Percentiles rank a stretch among this genome's conserved stretches.
phyloP scores from a whole-genome alignment of 2,329 filamentous ascomycete genomes.

The Diplodia mutila region DNA sequence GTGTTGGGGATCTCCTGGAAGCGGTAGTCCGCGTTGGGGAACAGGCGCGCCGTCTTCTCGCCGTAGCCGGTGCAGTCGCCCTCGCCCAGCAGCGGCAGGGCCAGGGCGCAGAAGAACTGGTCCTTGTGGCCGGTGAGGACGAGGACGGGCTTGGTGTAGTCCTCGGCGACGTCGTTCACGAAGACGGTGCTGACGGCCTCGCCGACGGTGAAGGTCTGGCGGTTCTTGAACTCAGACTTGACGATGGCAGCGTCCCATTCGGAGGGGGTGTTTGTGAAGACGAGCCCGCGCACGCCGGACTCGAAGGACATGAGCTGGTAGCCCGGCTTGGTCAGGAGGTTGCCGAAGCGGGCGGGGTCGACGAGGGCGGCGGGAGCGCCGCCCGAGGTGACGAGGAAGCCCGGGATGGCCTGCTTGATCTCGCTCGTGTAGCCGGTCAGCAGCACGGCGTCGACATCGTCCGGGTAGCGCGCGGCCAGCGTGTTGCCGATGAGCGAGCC shows the following conservation, averaged over 20 bases:
- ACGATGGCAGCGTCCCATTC: constrained; percentile 14
- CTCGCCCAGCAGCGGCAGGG: constrained; percentile 2
- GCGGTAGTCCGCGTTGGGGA: not conserved
- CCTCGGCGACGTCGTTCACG: constrained; percentile 12
- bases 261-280: not conserved
- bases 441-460: constrained; percentile 42
- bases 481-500: constrained; percentile 42
- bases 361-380: constrained; percentile 9
- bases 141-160: constrained; percentile 6
- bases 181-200: constrained; percentile 13
- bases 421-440: constrained; percentile 39
- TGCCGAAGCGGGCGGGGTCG: constrained; percentile 4
- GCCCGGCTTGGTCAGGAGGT: not conserved
- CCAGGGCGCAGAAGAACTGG: constrained; percentile 22
- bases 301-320: constrained; percentile 14
- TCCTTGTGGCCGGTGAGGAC: constrained; percentile 21
- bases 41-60: not conserved
- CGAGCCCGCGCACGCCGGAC: not conserved
- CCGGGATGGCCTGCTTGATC: constrained; percentile 8
- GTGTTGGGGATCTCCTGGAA: not conserved
- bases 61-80: not conserved
- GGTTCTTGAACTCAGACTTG: not conserved
- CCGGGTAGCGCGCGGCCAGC: constrained; percentile 39
- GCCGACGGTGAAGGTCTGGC: constrained; percentile 9
- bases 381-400: not conserved